A percentile compares a stretch with the other conserved stretches of the same genome.
Conservation (phyloP, 129 eudicot species). For the Flaveria linearis region DNA sequence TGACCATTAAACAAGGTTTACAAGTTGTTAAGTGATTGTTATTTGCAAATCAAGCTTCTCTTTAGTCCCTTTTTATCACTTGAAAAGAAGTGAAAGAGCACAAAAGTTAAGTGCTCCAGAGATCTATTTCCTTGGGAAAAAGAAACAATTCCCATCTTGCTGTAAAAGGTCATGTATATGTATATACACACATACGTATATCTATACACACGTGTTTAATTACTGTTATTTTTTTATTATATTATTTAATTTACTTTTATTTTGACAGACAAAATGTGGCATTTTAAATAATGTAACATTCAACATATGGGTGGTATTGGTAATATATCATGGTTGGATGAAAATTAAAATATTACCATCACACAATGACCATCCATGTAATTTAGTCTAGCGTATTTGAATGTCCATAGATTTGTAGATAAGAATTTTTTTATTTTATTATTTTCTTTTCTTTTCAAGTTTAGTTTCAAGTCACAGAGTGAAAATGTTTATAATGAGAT, state of each 20-base stretch:
- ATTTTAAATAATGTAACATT: no score
- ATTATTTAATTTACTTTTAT: no score
- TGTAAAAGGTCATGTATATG: not conserved
- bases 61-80: slow-evolving; percentile 44
- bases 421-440: no score
- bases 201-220: not conserved
- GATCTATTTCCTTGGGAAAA: slow-evolving; percentile 30
- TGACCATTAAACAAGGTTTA: slow-evolving; percentile 46
- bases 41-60: slow-evolving; percentile 49
- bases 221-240: no score
- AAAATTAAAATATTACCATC: no score
- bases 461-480: no score
- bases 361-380: not conserved
- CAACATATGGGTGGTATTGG: no score
- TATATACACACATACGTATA: not conserved
- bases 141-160: slow-evolving; percentile 31
- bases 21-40: slow-evolving; percentile 39
- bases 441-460: no score
- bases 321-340: no score
- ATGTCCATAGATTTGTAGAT: no score
- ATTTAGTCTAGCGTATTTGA: not conserved
- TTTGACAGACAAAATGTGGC: no score
- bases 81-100: slow-evolving; percentile 36
- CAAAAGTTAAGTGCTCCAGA: slow-evolving; percentile 38
- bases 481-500: no score